Conservation (phyloP, 164 flowering plant species). For the Liriodendron chinense region DNA sequence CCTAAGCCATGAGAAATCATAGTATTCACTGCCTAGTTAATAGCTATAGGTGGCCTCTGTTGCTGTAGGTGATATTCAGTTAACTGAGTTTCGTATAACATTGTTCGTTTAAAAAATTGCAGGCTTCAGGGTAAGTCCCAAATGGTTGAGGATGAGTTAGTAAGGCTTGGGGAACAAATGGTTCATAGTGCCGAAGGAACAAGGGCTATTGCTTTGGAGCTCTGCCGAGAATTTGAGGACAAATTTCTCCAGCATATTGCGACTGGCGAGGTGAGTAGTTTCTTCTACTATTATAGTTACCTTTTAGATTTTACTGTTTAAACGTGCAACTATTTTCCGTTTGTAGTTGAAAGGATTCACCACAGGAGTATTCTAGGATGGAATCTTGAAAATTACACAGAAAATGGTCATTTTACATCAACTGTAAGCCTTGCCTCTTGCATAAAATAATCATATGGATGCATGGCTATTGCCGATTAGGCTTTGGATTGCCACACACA, state of each 20-base stretch:
- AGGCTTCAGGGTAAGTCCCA: constrained; percentile 97
- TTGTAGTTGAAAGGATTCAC: no score
- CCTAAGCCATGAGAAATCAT: background rate
- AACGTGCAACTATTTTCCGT: no score
- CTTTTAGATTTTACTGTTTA: no score
- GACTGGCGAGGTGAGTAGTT: constrained; percentile 78
- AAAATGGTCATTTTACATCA: no score
- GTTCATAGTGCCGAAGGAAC: constrained; percentile 87
- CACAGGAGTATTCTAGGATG: no score
- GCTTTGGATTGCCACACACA: no score
- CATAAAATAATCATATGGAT: no score
- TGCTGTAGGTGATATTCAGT: background rate
- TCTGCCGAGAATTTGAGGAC: constrained; percentile 99
- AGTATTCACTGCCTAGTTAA: background rate
- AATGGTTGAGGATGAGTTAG: constrained; percentile 75
- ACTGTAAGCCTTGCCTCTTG: no score
- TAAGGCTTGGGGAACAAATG: constrained; percentile 90
- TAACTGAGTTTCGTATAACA: background rate
- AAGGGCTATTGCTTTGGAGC: constrained; percentile 89
- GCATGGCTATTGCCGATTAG: no score
- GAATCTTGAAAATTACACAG: no score
- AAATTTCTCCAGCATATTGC: constrained; percentile 88
- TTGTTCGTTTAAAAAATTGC: constrained; percentile 12
- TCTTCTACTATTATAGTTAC: background rate
- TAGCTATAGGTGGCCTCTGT: background rate